phyloP scores from a whole-genome alignment of 352 stramenopile species.

The Globisporangium radiosum region DNA sequence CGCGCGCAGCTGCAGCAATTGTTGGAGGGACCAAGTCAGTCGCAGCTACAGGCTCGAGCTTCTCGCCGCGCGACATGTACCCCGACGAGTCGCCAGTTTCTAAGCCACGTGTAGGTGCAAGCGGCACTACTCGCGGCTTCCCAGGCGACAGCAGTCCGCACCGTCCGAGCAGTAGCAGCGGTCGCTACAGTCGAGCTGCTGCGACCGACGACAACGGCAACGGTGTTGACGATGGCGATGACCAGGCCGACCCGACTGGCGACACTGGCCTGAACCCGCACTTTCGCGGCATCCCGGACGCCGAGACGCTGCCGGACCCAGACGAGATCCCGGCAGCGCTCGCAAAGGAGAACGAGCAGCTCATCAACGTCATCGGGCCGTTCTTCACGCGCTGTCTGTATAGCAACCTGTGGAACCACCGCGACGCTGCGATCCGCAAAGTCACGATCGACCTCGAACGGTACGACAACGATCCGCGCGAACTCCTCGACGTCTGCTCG shows the following conservation, averaged over 20 bases:
- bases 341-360: slow-evolving; percentile 68
- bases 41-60: slow-evolving; percentile 30
- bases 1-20: slow-evolving; percentile 26
- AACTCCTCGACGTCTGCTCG: slow-evolving; percentile 53
- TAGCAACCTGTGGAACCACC: slow-evolving; percentile 85
- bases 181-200: not conserved
- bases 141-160: slow-evolving; percentile 7
- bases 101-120: slow-evolving; percentile 1
- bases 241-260: not conserved
- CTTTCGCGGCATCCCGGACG: slow-evolving; percentile 62
- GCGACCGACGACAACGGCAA: slow-evolving; percentile 18
- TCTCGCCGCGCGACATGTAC: slow-evolving; percentile 63
- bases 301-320: slow-evolving; percentile 59
- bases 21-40: slow-evolving; percentile 19
- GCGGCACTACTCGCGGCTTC: not conserved
- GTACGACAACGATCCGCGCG: slow-evolving; percentile 38
- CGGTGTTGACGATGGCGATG: slow-evolving; percentile 13
- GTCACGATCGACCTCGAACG: slow-evolving; percentile 68
- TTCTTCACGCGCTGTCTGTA: slow-evolving; percentile 83
- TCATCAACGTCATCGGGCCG: slow-evolving; percentile 65
- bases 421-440: slow-evolving; percentile 79
- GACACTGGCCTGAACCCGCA: slow-evolving; percentile 29
- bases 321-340: slow-evolving; percentile 61
- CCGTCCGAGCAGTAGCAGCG: slow-evolving; percentile 15
- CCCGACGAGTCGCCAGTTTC: slow-evolving; percentile 24